These are phyloP conservation scores for Rutstroemia sp. DNA, from an alignment of 2,329 filamentous ascomycete species.

Conservation along the genomic window DNA sequence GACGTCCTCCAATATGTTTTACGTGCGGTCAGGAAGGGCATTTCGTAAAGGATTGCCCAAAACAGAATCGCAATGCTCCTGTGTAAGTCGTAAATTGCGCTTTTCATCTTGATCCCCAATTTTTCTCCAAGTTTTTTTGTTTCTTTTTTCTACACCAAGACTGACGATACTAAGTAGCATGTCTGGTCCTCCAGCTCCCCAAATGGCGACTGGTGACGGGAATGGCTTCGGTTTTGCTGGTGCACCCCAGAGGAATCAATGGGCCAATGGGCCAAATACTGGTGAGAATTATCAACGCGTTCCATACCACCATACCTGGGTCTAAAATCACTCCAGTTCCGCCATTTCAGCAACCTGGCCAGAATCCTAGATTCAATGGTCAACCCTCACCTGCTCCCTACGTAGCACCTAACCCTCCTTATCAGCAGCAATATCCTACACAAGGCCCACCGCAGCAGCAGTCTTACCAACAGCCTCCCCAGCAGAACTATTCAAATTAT, in stretches of 20 bases:
- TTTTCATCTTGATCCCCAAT: background rate
- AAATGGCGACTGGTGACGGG: background rate
- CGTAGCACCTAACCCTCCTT: constrained; percentile 15
- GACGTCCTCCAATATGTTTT: constrained; percentile 39
- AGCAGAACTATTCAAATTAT: constrained; percentile 16
- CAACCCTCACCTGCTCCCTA: constrained; percentile 1
- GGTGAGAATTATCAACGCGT: constrained; percentile 11
- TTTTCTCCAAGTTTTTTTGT: background rate
- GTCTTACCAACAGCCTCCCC: constrained; percentile 12
- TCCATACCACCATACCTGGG: background rate
- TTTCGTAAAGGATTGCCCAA: constrained; percentile 46
- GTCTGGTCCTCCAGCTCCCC: background rate
- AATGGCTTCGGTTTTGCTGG: background rate
- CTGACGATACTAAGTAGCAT: constrained; percentile 9
- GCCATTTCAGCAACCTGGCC: constrained; percentile 1
- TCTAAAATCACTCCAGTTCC: background rate
- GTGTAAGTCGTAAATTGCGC: constrained; percentile 37
- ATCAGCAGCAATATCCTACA: constrained; percentile 23
- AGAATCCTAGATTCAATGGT: constrained; percentile 1
- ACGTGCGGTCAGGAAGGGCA: constrained; percentile 46
- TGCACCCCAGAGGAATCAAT: constrained; percentile 6
- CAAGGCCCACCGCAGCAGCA: constrained; percentile 16
- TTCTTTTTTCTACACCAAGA: background rate
- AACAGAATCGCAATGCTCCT: constrained; percentile 40
- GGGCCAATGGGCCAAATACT: constrained; percentile 8